Base-by-base conservation (phyloP, 805 yeast genomes). In the Candida patagonica region DNA sequence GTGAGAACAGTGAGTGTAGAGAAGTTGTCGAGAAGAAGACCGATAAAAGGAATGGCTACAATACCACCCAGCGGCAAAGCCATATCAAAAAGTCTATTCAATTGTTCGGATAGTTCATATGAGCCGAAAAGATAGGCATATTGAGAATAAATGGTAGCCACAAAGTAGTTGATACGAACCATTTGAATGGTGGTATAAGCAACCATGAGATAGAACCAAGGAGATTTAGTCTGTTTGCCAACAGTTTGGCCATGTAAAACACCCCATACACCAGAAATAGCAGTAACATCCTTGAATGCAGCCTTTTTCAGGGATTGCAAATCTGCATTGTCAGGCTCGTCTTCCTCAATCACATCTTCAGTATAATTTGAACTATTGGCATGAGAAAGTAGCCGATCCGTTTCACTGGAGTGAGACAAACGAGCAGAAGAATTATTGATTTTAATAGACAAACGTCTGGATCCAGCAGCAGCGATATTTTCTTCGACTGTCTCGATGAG, bases 21-120 rank as follows among this genome's bases (percentile, higher is more conserved):
- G 42, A 78, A 61, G 55, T 80, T 78, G 55, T 89, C 97, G 35
- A 89, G 64, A 8, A 87, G 61, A 7, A 79, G 41, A 0, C 96
- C 96, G 43, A 86, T 82, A 50, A 87, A 74, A 6, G 96, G 96
- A 42, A 89, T 84, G 0, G 95, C 80, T 24, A 81, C 47, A 9
- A 88, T 62, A 19, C 96, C 96, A 20, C 96, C 97, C 8, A 85
- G 51, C 0, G 97, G 97, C 46, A 88, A 68, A 0, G 92, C 88
- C 39, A 83, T 53, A 56, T 89, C 96, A 53, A 88, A 89, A 45
- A 84, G 78, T 38, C 74, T 73, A 57, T 86, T 86, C 37, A 85
- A 61, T 9, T 53, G 50, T 20, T 68, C 56, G 1, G 94, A 94
- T 2, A 52, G 47, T 3, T 65, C 57, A 6, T 62, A 63, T 48